Conservation (phyloP, 768 basidiomycete genomes). For the Phanerochaete carnosa region DNA sequence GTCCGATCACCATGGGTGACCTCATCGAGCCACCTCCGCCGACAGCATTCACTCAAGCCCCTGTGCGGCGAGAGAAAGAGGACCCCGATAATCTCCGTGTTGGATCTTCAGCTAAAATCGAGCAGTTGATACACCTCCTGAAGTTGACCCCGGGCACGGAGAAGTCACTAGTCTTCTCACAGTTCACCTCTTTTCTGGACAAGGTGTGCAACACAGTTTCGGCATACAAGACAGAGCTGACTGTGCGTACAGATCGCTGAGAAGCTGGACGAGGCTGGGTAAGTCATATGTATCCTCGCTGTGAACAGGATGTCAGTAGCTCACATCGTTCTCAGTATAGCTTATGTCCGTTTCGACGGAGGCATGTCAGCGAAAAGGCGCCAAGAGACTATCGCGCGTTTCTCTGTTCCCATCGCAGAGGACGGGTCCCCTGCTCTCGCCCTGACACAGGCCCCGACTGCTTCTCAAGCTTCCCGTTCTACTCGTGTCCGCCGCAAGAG, state of each 20-base stretch:
- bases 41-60: conserved; percentile 65
- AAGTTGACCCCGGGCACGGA: conserved; percentile 63
- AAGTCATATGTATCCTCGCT: conserved; percentile 12
- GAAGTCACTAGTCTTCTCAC: conserved; percentile 87
- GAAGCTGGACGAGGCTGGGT: conserved; percentile 64
- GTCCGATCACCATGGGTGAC: conserved; percentile 48
- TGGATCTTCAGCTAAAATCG: conserved; percentile 81
- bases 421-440: conserved; percentile 11
- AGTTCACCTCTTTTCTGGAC: conserved; percentile 84
- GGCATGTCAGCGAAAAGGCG: conserved; percentile 79
- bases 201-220: conserved; percentile 43
- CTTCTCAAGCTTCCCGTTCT: conserved; percentile 13
- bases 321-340: conserved; percentile 45
- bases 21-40: conserved; percentile 63
- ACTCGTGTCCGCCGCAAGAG: conserved; percentile 1
- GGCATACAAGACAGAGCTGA: background rate
- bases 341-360: conserved; percentile 82
- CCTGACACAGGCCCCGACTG: conserved; percentile 1
- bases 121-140: conserved; percentile 73
- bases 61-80: conserved; percentile 35
- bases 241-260: conserved; percentile 56
- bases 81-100: conserved; percentile 32
- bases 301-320: background rate
- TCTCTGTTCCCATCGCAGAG: conserved; percentile 62
- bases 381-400: conserved; percentile 71